These are phyloP conservation scores for Cladophialophora immunda DNA, from an alignment of 2,329 filamentous ascomycete genomes.

Conservation along the genomic window DNA sequence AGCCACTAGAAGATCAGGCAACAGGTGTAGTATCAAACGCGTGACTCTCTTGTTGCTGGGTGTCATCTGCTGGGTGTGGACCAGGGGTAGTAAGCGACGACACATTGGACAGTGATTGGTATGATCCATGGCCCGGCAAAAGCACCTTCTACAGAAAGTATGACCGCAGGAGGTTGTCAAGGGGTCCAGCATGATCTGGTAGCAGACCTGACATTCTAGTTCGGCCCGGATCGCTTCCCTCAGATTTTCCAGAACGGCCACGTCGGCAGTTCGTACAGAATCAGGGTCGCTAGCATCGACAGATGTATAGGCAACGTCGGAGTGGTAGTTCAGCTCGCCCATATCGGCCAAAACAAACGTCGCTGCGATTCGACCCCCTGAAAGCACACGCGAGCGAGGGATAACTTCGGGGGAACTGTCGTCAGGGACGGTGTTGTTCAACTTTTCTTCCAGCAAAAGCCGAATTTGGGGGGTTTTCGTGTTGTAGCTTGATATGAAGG, in stretches of 20 bases:
- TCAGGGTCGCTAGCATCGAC: slow-evolving; percentile 36
- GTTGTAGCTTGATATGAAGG: slow-evolving; percentile 58
- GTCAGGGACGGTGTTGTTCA: slow-evolving; percentile 47
- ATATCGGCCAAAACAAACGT: slow-evolving; percentile 72
- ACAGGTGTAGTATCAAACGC: slow-evolving; percentile 72
- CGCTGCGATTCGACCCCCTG: slow-evolving; percentile 69
- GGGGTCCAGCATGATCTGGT: slow-evolving; percentile 80
- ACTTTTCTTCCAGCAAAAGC: slow-evolving; percentile 53
- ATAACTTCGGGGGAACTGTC: slow-evolving; percentile 41
- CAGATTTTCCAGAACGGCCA: slow-evolving; percentile 63
- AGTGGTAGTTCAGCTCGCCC: slow-evolving; percentile 66
- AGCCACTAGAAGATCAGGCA: slow-evolving; percentile 70
- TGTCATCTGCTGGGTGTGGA: slow-evolving; percentile 58
- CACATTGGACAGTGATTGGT: slow-evolving; percentile 83
- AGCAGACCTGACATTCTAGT: slow-evolving; percentile 89
- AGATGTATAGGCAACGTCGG: slow-evolving; percentile 62
- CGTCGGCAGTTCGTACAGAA: slow-evolving; percentile 54
- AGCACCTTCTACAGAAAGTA: slow-evolving; percentile 84
- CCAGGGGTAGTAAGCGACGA: slow-evolving; percentile 68
- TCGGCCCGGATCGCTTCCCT: slow-evolving; percentile 72
- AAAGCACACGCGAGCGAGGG: slow-evolving; percentile 49
- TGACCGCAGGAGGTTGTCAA: slow-evolving; percentile 87
- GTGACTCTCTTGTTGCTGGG: slow-evolving; percentile 70
- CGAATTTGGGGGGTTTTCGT: slow-evolving; percentile 46
- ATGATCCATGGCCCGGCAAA: slow-evolving; percentile 79